phyloP scores from a whole-genome alignment of 257 asterid genomes.

The Eustoma russellianum region DNA sequence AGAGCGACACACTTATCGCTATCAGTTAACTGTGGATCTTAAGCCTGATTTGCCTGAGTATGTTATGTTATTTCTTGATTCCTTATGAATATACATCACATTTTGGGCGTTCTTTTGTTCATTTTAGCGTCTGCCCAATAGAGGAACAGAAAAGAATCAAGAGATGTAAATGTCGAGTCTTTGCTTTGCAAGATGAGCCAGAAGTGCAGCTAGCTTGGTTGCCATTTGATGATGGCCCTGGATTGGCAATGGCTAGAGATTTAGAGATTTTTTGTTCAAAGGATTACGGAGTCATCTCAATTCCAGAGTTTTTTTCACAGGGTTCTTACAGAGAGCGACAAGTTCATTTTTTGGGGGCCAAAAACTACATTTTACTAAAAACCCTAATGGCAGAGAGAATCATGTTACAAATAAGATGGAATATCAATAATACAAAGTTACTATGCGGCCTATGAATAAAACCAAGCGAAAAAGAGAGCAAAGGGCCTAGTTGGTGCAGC shows the following conservation, averaged over 20 bases:
- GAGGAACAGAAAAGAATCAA: slow-evolving; percentile 97
- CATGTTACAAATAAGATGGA: no score
- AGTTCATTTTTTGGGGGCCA: no score
- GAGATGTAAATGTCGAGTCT: slow-evolving; percentile 88
- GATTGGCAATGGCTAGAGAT: slow-evolving; percentile 98
- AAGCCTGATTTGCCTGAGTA: slow-evolving; percentile 97
- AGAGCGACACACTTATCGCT: slow-evolving; percentile 67
- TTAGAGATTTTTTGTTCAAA: slow-evolving; percentile 96
- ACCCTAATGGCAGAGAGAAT: no score
- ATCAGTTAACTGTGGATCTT: slow-evolving; percentile 89
- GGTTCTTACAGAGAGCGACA: slow-evolving; percentile 57
- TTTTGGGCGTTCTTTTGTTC: slow-evolving; percentile 1
- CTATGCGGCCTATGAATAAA: no score
- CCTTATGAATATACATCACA: no score
- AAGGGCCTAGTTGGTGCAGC: no score
- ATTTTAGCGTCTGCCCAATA: slow-evolving; percentile 17
- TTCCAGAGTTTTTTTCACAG: slow-evolving; percentile 89
- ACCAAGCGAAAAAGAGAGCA: no score
- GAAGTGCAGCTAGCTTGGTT: slow-evolving; percentile 97
- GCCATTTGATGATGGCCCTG: slow-evolving; percentile 97
- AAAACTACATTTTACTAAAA: no score
- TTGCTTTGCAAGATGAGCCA: slow-evolving; percentile 97
- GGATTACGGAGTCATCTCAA: slow-evolving; percentile 93
- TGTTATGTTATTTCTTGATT: slow-evolving; percentile 3
- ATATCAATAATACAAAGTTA: no score